Conservation (phyloP, 768 basidiomycete genomes). For the Russula sp. region DNA sequence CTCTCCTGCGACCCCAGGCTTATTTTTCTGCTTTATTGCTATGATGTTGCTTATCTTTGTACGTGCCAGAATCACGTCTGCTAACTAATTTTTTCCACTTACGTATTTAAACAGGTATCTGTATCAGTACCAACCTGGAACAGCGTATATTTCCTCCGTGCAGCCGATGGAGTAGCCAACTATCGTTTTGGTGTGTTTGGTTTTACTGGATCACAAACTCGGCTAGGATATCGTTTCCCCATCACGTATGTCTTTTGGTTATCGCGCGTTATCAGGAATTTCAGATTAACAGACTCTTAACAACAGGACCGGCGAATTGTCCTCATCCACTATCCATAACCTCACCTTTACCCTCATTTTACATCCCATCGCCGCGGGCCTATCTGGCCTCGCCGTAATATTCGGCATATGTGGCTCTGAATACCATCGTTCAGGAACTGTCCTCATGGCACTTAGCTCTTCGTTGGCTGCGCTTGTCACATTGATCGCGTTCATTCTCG, state of each 20-base stretch:
- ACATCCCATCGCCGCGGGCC: slow-evolving; percentile 74
- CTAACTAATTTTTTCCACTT: slow-evolving; percentile 6
- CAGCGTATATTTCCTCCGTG: slow-evolving; percentile 62
- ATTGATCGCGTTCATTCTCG: slow-evolving; percentile 69
- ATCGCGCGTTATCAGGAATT: neutral
- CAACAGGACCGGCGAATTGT: slow-evolving; percentile 45
- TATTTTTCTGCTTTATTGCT: slow-evolving; percentile 70
- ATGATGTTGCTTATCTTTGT: slow-evolving; percentile 69
- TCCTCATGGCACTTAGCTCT: slow-evolving; percentile 70
- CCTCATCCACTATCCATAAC: slow-evolving; percentile 56
- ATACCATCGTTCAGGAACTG: slow-evolving; percentile 67
- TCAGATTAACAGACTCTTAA: slow-evolving; percentile 14
- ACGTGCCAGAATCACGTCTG: slow-evolving; percentile 34
- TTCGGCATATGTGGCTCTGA: slow-evolving; percentile 64
- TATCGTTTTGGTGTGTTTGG: slow-evolving; percentile 76
- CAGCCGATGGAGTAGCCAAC: slow-evolving; percentile 39
- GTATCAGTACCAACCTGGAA: slow-evolving; percentile 77
- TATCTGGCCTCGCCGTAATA: slow-evolving; percentile 61
- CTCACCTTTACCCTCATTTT: slow-evolving; percentile 73
- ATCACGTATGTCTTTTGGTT: slow-evolving; percentile 44
- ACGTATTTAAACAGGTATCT: slow-evolving; percentile 48
- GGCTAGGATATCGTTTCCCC: slow-evolving; percentile 59
- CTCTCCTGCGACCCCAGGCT: slow-evolving; percentile 61
- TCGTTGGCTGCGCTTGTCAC: slow-evolving; percentile 65
- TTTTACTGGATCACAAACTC: slow-evolving; percentile 52